Conservation (phyloP, 805 yeast genomes). For the Sugiyamaella floridensis region DNA sequence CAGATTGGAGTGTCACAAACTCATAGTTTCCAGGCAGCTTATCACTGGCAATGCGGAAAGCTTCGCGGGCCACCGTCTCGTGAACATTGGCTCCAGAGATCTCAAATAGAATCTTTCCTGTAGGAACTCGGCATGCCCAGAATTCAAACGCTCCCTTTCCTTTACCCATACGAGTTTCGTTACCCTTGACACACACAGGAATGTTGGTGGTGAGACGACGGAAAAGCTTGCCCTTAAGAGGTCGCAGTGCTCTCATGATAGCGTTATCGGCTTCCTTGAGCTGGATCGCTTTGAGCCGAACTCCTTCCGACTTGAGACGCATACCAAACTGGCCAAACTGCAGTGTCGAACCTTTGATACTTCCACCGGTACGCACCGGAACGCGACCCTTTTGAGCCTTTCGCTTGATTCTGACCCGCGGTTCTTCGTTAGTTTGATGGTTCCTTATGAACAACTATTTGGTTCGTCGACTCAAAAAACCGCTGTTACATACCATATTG, state of each 20-base stretch:
- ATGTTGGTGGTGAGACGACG: conserved; percentile 77
- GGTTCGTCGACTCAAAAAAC: conserved; percentile 27
- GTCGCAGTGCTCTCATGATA: conserved; percentile 75
- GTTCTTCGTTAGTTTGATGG: conserved; percentile 23
- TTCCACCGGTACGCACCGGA: conserved; percentile 90
- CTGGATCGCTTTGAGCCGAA: conserved; percentile 79
- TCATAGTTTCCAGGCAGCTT: conserved; percentile 92
- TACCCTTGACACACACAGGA: conserved; percentile 94
- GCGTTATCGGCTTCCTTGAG: conserved; percentile 86
- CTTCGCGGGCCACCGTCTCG: conserved; percentile 84
- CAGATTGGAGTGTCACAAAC: conserved; percentile 57
- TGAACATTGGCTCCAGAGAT: conserved; percentile 69
- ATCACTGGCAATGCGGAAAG: conserved; percentile 78
- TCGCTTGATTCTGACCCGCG: conserved; percentile 9
- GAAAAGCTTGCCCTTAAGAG: conserved; percentile 55
- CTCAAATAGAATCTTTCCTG: conserved; percentile 89
- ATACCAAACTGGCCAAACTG: conserved; percentile 80
- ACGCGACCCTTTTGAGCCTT: conserved; percentile 94
- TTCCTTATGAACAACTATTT: neutral
- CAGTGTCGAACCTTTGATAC: conserved; percentile 77
- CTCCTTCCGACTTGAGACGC: conserved; percentile 82
- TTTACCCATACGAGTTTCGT: conserved; percentile 99
- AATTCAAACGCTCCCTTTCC: conserved; percentile 97
- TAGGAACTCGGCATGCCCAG: conserved; percentile 95
- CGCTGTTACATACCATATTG: conserved; percentile 21